Evolutionary conservation across 1,284 basidiomycete species (phyloP), one percentile per base, ranked within the genome.

Genomic region (Tausonia pullulans): DNA sequence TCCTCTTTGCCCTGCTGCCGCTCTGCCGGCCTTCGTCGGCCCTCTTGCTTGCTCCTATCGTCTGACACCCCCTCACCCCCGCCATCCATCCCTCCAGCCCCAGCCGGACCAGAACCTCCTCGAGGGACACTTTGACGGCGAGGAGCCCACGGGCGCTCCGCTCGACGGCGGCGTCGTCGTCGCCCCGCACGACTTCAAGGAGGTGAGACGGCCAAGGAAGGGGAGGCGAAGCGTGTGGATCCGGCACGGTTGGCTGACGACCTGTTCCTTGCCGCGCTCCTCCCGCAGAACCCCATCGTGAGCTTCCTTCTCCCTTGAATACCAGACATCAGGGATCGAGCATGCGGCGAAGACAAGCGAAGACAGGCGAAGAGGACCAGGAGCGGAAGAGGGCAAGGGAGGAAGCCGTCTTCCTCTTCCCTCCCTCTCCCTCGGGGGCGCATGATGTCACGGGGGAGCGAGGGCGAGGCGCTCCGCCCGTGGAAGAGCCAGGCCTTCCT

Each of bases 1-100:
- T 9, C 46, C 44, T 53, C 50, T 52, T 55, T 16, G 27, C 27
- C 27, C 27, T 27, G 27, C 27, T 79, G 48, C 48, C 8, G 48
- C 48, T 49, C 48, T 49, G 48, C 14, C 48, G 48, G 14, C 39
- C 43, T 40, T 40, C 52, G 51, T 40, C 63, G 13, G 9, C 4
- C 43, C 50, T 45, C 39, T 48, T 41, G 11, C 58, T 16, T 54
- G 40, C 14, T 14, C 52, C 54, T 61, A 43, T 43, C 48, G n/a
- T 49, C 48, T n/a, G n/a, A 49, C 48, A 8, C 44, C n/a, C 7
- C 10, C 11, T 11, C 46, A 4, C 9, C 27, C 27, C 27, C 27
- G 27, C 27, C 27, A 27, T 27, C 27, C 27, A 27, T 27, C 27
- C 27, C 27, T 27, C 27, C 58, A 65, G 53, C 63, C 63, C 14